phyloP scores from a whole-genome alignment of 495 filamentous ascomycete species.

The Aspergillus diversus region DNA sequence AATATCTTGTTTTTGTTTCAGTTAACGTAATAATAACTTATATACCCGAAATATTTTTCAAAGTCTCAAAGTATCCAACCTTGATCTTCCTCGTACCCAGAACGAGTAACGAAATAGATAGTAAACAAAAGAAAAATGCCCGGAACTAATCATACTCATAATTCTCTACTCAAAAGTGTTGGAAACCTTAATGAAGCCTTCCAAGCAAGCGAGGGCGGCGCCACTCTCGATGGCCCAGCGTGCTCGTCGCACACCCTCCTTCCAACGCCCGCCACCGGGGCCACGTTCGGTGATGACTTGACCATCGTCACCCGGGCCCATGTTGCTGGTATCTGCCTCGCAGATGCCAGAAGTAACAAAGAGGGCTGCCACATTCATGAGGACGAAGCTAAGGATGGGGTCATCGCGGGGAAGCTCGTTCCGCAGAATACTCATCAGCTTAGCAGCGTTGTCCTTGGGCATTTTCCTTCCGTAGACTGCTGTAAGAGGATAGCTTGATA shows the following conservation, averaged over 20 bases:
- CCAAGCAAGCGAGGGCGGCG: constrained; percentile 74
- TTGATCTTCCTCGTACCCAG: not conserved
- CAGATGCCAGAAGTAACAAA: constrained; percentile 84
- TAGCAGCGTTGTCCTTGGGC: constrained; percentile 82
- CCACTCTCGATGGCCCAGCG: constrained; percentile 83
- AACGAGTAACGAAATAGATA: constrained; percentile 15
- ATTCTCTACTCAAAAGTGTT: constrained; percentile 38
- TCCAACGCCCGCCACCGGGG: constrained; percentile 87
- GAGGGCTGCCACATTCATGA: constrained; percentile 90
- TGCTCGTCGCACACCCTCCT: constrained; percentile 84
- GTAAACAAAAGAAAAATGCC: constrained; percentile 14
- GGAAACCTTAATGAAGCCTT: constrained; percentile 66
- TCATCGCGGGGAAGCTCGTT: constrained; percentile 72
- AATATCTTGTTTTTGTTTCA: constrained; percentile 6
- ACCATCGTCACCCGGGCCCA: constrained; percentile 75
- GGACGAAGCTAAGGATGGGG: constrained; percentile 89
- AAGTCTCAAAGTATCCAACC: constrained; percentile 4
- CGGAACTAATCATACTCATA: not conserved
- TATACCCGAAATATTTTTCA: constrained; percentile 20
- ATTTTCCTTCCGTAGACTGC: constrained; percentile 82
- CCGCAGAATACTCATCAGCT: constrained; percentile 74
- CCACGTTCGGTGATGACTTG: constrained; percentile 77
- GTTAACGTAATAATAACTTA: constrained; percentile 3
- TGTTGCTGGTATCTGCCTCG: constrained; percentile 74
- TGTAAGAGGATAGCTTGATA: constrained; percentile 71